Percentiles rank a stretch among this genome's conserved stretches.
phyloP scores from a whole-genome alignment of 805 yeast species.

The Yarrowia bubula region DNA sequence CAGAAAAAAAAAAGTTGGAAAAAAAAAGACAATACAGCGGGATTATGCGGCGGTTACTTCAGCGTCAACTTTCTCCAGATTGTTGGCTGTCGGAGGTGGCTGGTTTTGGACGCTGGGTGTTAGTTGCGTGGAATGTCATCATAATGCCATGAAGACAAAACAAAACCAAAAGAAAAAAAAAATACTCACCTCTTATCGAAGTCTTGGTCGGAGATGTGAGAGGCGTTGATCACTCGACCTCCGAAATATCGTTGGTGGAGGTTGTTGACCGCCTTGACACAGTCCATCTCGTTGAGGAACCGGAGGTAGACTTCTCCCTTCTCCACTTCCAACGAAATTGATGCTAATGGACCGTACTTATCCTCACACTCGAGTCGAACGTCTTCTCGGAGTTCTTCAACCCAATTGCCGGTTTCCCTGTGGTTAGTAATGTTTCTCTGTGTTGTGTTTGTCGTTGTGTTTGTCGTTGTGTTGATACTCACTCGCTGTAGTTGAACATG shows the following conservation, averaged over 20 bases:
- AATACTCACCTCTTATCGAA: slow-evolving; percentile 5
- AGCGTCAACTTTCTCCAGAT: neutral
- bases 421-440: neutral
- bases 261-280: slow-evolving; percentile 38
- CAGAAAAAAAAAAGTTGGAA: neutral
- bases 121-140: neutral
- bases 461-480: neutral
- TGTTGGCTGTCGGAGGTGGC: neutral
- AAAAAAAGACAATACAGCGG: neutral
- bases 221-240: slow-evolving; percentile 38
- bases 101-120: neutral
- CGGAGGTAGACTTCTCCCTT: slow-evolving; percentile 40
- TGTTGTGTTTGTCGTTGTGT: neutral
- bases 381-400: slow-evolving; percentile 40
- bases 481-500: slow-evolving; percentile 24
- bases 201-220: slow-evolving; percentile 26
- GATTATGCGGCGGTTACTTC: neutral
- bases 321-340: slow-evolving; percentile 36
- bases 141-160: neutral
- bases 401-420: slow-evolving; percentile 41
- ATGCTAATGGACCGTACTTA: slow-evolving; percentile 39
- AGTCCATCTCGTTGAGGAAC: slow-evolving; percentile 34
- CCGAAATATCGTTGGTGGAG: slow-evolving; percentile 41
- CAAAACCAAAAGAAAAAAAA: neutral
- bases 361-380: slow-evolving; percentile 41